Conservation (phyloP, 768 basidiomycete species). For the Tulasnella sp. region DNA sequence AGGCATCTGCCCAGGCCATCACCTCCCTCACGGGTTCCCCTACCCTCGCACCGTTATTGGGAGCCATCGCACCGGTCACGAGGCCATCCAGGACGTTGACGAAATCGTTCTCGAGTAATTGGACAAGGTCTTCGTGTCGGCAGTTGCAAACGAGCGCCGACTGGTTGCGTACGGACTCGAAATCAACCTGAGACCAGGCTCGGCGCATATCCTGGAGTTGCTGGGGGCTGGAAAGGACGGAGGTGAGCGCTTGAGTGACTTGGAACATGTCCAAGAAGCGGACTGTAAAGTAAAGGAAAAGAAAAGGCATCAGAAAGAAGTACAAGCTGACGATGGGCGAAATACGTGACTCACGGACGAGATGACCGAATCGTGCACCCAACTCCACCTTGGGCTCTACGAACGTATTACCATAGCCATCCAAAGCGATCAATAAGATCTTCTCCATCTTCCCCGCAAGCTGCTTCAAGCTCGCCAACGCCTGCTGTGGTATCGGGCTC, state of each 20-base stretch:
- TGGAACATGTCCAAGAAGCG: conserved; percentile 89
- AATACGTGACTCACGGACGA: conserved; percentile 57
- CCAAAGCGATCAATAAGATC: conserved; percentile 68
- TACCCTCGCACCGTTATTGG: conserved; percentile 31
- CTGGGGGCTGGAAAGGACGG: conserved; percentile 80
- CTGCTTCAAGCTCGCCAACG: conserved; percentile 62
- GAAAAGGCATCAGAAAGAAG: not conserved
- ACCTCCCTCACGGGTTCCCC: conserved; percentile 72
- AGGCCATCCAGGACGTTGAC: conserved; percentile 63
- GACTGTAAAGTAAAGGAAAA: conserved; percentile 38
- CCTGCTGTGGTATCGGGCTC: conserved; percentile 55
- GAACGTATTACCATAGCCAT: conserved; percentile 77
- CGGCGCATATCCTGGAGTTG: conserved; percentile 77
- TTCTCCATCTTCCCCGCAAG: conserved; percentile 89
- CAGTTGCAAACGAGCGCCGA: conserved; percentile 91
- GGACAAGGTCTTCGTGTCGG: conserved; percentile 78
- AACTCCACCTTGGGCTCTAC: conserved; percentile 87
- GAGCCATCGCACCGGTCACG: conserved; percentile 26
- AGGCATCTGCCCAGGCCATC: conserved; percentile 87
- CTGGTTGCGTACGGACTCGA: conserved; percentile 84
- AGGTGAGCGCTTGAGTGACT: conserved; percentile 78
- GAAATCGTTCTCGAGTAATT: conserved; percentile 77
- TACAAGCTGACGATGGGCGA: not conserved
- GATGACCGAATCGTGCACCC: conserved; percentile 81
- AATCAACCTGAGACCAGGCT: conserved; percentile 82